Evolutionary conservation across 768 basidiomycete species (phyloP).

Genomic region (Leccinum subtestaceum): DNA sequence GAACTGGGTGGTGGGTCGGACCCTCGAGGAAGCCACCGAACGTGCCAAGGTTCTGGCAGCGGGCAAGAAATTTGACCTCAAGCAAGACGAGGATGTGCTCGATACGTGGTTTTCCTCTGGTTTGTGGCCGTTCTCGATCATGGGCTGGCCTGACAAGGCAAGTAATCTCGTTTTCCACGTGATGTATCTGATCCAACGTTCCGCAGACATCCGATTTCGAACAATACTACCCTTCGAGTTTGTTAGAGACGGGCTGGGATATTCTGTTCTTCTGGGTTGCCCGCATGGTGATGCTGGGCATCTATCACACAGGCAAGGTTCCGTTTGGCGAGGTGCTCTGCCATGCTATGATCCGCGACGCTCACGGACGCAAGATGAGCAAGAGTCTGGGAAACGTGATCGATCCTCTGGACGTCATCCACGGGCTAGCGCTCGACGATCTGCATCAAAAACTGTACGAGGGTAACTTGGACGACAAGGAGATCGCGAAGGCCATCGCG

Average conservation of each 20-base stretch:
- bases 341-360: conserved; percentile 98
- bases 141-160: conserved; percentile 97
- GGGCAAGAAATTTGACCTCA: conserved; percentile 66
- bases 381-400: conserved; percentile 98
- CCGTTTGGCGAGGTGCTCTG: conserved; percentile 96
- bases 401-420: conserved; percentile 93
- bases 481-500: conserved; percentile 83
- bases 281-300: conserved; percentile 93
- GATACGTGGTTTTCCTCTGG: conserved; percentile 99
- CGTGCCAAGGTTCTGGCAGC: conserved; percentile 69
- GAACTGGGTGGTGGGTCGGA: conserved; percentile 91
- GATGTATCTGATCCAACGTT: conserved; percentile 6
- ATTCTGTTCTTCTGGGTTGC: conserved; percentile 99
- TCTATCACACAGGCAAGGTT: conserved; percentile 83
- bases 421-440: conserved; percentile 73
- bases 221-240: conserved; percentile 82
- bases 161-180: not conserved
- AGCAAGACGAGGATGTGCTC: conserved; percentile 95
- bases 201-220: conserved; percentile 59
- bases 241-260: conserved; percentile 99
- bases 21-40: conserved; percentile 69
- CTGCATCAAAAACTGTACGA: conserved; percentile 83
- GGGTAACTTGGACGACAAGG: conserved; percentile 92
- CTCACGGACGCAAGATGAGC: conserved; percentile 98
- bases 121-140: conserved; percentile 95